These are phyloP conservation scores for Pythium volutum DNA, from an alignment of 352 stramenopile species.

Conservation along the genomic window DNA sequence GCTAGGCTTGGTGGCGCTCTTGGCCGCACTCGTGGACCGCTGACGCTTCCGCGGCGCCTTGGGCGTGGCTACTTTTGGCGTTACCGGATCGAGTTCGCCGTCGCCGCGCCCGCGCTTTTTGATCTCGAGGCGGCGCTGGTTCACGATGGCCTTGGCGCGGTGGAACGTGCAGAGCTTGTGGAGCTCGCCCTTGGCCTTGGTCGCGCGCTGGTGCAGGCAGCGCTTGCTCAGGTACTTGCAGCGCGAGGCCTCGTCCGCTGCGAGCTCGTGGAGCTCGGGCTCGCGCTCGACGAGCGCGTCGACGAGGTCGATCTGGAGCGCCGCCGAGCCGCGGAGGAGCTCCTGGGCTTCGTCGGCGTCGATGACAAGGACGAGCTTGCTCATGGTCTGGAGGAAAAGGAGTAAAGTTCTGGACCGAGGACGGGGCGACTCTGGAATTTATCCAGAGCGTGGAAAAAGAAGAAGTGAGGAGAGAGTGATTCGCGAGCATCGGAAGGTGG, in stretches of 20 bases:
- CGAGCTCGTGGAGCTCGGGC: slow-evolving; percentile 24
- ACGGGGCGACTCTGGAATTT: neutral
- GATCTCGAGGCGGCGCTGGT: slow-evolving; percentile 31
- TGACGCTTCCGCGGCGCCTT: neutral
- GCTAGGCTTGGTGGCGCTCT: neutral
- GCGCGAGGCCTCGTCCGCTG: slow-evolving; percentile 18
- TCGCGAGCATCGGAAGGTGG: neutral
- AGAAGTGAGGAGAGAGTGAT: neutral
- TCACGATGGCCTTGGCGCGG: slow-evolving; percentile 32
- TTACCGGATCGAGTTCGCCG: neutral
- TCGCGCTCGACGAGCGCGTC: slow-evolving; percentile 22
- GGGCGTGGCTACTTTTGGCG: neutral
- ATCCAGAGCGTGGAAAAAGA: slow-evolving; percentile 4
- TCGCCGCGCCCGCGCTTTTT: slow-evolving; percentile 16
- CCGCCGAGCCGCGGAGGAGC: slow-evolving; percentile 13
- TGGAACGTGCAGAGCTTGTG: slow-evolving; percentile 39
- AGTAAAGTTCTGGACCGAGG: neutral
- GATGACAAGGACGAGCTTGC: neutral
- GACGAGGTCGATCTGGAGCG: slow-evolving; percentile 17
- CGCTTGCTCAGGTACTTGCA: slow-evolving; percentile 39
- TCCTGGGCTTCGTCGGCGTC: slow-evolving; percentile 5
- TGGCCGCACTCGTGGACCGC: slow-evolving; percentile 7
- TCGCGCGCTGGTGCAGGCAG: slow-evolving; percentile 22
- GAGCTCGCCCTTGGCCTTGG: slow-evolving; percentile 30
- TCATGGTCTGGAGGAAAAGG: neutral